phyloP scores from a whole-genome alignment of 129 eudicot species.

The Chrysanthemum makinoi region DNA sequence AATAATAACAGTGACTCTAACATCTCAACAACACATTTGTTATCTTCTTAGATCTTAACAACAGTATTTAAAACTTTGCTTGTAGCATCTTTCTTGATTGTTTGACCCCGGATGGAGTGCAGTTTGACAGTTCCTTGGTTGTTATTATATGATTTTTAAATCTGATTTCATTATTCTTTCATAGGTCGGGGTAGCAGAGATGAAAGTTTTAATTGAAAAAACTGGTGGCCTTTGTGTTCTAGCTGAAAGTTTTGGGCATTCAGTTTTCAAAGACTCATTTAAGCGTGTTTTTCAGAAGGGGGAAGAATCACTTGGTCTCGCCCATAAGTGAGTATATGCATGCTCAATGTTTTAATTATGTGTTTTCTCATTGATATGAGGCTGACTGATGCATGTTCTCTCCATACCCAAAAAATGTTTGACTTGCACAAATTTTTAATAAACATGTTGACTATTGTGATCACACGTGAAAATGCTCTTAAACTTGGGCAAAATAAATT shows the following conservation, averaged over 20 bases:
- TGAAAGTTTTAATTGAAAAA: conserved; percentile 90
- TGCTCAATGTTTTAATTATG: conserved; percentile 7
- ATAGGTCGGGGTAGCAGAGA: conserved; percentile 99
- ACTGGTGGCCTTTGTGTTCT: conserved; percentile 95
- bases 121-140: too few relatives aligned
- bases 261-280: conserved; percentile 95
- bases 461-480: background rate
- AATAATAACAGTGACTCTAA: too few relatives aligned
- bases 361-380: background rate
- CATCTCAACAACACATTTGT: too few relatives aligned
- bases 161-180: conserved; percentile 11
- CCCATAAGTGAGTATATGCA: conserved; percentile 75
- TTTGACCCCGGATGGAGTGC: too few relatives aligned
- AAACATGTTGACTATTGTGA: background rate
- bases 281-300: conserved; percentile 84
- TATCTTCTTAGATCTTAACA: too few relatives aligned
- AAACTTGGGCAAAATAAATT: background rate
- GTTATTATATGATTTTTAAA: background rate
- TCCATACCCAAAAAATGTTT: background rate
- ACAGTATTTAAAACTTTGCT: too few relatives aligned
- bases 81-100: too few relatives aligned
- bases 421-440: too few relatives aligned
- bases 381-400: background rate
- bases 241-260: conserved; percentile 96
- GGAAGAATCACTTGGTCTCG: conserved; percentile 87